phyloP scores from a whole-genome alignment of 371 early-diverging fungal genomes.

The Rhizopus sp. region DNA sequence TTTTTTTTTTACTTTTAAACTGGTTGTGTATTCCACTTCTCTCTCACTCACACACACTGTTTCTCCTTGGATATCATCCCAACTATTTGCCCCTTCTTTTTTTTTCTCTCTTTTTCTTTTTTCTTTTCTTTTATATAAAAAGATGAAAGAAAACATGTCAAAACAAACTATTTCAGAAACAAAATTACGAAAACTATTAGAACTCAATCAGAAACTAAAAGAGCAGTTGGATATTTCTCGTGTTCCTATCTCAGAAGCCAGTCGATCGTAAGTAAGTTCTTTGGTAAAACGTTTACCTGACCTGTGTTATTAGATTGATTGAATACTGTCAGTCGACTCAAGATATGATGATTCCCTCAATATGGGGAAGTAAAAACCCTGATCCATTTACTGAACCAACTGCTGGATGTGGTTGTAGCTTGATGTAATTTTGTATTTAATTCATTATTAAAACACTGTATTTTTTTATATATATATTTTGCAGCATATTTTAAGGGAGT shows the following conservation, averaged over 20 bases:
- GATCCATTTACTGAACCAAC: constrained; percentile 75
- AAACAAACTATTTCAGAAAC: constrained; percentile 61
- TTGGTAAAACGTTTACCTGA: background rate
- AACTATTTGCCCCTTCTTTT: background rate
- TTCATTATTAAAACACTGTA: too few species aligned
- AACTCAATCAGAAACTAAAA: constrained; percentile 75
- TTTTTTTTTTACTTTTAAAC: too few species aligned
- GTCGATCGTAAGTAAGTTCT: constrained; percentile 35
- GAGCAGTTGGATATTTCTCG: constrained; percentile 82
- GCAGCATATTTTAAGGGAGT: too few species aligned
- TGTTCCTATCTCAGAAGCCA: constrained; percentile 80
- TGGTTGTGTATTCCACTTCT: background rate
- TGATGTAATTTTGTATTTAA: background rate
- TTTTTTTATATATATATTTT: too few species aligned
- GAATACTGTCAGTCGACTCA: constrained; percentile 47
- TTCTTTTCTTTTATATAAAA: background rate
- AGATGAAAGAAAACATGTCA: constrained; percentile 7
- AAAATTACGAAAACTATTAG: constrained; percentile 76
- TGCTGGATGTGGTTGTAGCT: constrained; percentile 34
- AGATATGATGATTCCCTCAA: constrained; percentile 71
- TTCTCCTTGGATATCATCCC: background rate
- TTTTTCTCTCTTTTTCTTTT: background rate
- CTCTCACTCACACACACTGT: background rate
- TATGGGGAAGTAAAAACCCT: constrained; percentile 79
- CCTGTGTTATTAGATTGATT: constrained; percentile 33